phyloP scores from a whole-genome alignment of 2,329 filamentous ascomycete genomes.

The Lachnellula subtilissima region DNA sequence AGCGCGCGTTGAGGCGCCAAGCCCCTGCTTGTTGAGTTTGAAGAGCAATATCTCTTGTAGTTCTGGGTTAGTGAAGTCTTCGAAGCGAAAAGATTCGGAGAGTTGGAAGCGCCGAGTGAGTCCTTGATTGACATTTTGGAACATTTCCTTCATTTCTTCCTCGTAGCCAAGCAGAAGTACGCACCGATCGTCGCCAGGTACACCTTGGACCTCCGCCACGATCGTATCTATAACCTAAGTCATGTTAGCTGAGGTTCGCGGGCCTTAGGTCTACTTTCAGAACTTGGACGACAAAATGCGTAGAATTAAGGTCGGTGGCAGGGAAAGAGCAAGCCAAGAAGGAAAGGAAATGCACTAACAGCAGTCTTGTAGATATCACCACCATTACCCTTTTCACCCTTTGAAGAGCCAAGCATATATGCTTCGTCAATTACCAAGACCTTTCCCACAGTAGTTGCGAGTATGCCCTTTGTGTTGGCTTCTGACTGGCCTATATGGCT shows the following conservation, averaged over 20 bases:
- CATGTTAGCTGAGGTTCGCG: no score
- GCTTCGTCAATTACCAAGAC: slow-evolving; percentile 79
- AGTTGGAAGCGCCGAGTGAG: slow-evolving; percentile 62
- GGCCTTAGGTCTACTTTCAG: no score
- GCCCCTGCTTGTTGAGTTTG: slow-evolving; percentile 55
- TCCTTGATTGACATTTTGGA: slow-evolving; percentile 69
- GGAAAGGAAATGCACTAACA: slow-evolving; percentile 45
- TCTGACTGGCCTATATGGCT: slow-evolving; percentile 61
- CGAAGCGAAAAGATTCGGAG: slow-evolving; percentile 59
- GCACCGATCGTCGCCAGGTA: slow-evolving; percentile 66
- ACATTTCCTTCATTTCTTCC: slow-evolving; percentile 66
- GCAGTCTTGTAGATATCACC: slow-evolving; percentile 53
- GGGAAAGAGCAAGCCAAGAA: no score
- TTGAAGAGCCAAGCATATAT: slow-evolving; percentile 54
- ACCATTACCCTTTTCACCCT: slow-evolving; percentile 30
- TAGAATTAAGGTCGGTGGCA: no score
- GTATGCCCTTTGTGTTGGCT: slow-evolving; percentile 65
- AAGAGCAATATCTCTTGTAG: slow-evolving; percentile 55
- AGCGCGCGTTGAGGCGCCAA: slow-evolving; percentile 47
- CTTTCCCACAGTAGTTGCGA: slow-evolving; percentile 63
- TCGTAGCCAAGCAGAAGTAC: slow-evolving; percentile 68
- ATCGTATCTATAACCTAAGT: slow-evolving; percentile 62
- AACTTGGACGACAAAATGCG: no score
- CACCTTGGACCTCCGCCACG: slow-evolving; percentile 68
- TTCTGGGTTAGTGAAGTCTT: slow-evolving; percentile 60